Evolutionary conservation across 2,329 filamentous ascomycete genomes (phyloP), one percentile per base, ranked within the genome.

Genomic region (Ilyonectria sp.): DNA sequence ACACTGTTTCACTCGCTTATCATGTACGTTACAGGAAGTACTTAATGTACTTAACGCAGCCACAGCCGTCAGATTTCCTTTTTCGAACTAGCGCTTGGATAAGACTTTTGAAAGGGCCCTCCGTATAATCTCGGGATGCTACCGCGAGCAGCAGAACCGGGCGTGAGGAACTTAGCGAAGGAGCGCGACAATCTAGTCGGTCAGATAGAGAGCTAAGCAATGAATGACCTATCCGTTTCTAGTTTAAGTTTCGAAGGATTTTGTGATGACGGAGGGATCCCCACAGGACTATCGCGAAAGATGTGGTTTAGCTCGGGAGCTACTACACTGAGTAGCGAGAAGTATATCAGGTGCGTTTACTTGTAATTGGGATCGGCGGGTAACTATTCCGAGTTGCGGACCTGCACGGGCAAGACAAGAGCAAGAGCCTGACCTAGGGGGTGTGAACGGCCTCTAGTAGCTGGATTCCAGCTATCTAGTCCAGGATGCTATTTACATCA

Each of bases 171-270:
- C 44, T 47, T 47, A 35, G 19, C 19, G n/a, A 23, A 47, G 19
- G 8, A 23, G 44, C 15, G 44, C 44, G 44, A 47, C 44, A 47
- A 47, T 47, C 44, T 46, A 46, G 43, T 23, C 43, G 43, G 43
- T n/a, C n/a, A 46, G 3, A 46, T 10, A 7, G 19, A 46, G 17
- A 46, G 43, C 19, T 21, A 13, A 26, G 21, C 44, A 47, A 11
- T 47, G 44, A 47, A 11, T 47, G 44, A 47, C 21, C 19, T 47
- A 47, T 26, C 21, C 9, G 44, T 47, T 47, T 47, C 44, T 47
- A 23, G 44, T 47, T 47, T 47, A 47, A 26, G 44, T 47, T 47
- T 47, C 19, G 44, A 47, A 47, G 44, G 44, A 47, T 47, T 47
- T 26, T 47, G 44, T 47, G 5, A 47, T 47, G 21, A 23, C 44